phyloP scores from a whole-genome alignment of 2,329 filamentous ascomycete genomes.

The Venturia pyrina region DNA sequence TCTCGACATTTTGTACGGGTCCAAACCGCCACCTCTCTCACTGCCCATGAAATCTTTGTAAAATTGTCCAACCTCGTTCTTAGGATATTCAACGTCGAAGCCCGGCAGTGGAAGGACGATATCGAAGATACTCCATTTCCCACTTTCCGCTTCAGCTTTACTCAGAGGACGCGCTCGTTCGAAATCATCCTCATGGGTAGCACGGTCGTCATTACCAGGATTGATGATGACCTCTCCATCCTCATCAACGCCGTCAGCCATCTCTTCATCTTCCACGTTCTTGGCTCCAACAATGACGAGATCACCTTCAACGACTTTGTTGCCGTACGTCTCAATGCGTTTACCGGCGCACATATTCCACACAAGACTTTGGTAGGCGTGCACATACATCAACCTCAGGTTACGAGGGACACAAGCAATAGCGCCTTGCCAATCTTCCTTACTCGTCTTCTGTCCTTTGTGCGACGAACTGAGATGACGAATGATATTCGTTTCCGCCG shows the following conservation, averaged over 20 bases:
- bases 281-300: slow-evolving; percentile 58
- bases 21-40: slow-evolving; percentile 63
- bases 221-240: slow-evolving; percentile 58
- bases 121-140: slow-evolving; percentile 73
- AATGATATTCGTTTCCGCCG: slow-evolving; percentile 69
- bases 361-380: slow-evolving; percentile 89
- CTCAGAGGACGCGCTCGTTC: slow-evolving; percentile 64
- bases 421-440: slow-evolving; percentile 69
- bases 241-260: slow-evolving; percentile 38
- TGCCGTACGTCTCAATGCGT: slow-evolving; percentile 67
- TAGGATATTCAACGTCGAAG: slow-evolving; percentile 78
- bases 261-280: slow-evolving; percentile 30
- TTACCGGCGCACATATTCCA: slow-evolving; percentile 83
- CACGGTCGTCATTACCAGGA: slow-evolving; percentile 47
- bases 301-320: slow-evolving; percentile 71
- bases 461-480: slow-evolving; percentile 53
- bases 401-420: slow-evolving; percentile 70
- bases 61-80: slow-evolving; percentile 72
- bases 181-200: slow-evolving; percentile 46
- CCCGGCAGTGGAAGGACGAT: slow-evolving; percentile 87
- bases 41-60: slow-evolving; percentile 81
- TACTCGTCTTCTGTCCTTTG: slow-evolving; percentile 33
- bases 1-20: slow-evolving; percentile 80
- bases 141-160: slow-evolving; percentile 66
- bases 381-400: slow-evolving; percentile 86